These are phyloP conservation scores for Candida ulmi DNA, from an alignment of 805 yeast species.

Conservation along the genomic window DNA sequence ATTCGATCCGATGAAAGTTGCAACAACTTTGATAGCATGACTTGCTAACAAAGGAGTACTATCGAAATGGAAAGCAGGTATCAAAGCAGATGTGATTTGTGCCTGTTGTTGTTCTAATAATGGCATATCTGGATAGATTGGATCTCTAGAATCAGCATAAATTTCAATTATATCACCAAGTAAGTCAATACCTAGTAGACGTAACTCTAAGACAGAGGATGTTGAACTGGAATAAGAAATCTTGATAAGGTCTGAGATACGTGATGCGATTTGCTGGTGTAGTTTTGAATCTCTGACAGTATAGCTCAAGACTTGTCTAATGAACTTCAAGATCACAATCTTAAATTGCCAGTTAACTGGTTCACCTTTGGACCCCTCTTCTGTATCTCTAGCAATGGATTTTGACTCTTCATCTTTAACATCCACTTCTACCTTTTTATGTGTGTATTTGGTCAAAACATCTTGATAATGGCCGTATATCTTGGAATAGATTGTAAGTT, in stretches of 20 bases:
- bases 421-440: conserved; percentile 28
- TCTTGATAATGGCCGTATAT: conserved; percentile 36
- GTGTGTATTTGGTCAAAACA: conserved; percentile 31
- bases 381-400: conserved; percentile 28
- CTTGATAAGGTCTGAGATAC: conserved; percentile 62
- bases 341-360: conserved; percentile 56
- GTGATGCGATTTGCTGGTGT: conserved; percentile 35
- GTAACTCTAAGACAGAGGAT: conserved; percentile 53
- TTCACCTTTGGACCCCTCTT: conserved; percentile 31
- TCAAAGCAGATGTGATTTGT: conserved; percentile 81
- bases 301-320: conserved; percentile 36
- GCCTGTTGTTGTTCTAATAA: conserved; percentile 92
- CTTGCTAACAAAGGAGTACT: conserved; percentile 71
- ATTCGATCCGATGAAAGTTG: conserved; percentile 65
- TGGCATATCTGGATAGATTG: conserved; percentile 63
- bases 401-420: conserved; percentile 45
- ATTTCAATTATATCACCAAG: conserved; percentile 56
- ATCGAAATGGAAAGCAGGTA: conserved; percentile 76
- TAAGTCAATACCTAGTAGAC: conserved; percentile 59
- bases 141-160: conserved; percentile 61
- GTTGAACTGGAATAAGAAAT: conserved; percentile 80
- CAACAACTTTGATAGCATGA: conserved; percentile 71
- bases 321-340: conserved; percentile 36
- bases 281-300: conserved; percentile 34
- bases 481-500: conserved; percentile 35